Conservation (phyloP, 2,329 filamentous ascomycete genomes). For the Neurospora crassa region DNA sequence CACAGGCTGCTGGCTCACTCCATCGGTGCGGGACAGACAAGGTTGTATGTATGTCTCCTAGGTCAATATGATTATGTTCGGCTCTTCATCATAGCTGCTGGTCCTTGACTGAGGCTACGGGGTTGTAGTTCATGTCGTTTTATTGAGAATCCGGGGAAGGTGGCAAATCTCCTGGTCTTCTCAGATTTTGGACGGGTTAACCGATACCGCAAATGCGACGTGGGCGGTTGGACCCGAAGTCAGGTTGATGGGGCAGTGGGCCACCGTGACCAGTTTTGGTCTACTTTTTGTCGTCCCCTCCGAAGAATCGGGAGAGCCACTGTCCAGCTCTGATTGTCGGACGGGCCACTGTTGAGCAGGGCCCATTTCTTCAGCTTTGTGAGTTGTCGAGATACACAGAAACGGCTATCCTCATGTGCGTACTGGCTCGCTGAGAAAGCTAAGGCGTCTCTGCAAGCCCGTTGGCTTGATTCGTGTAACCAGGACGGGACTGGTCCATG, state of each 20-base stretch:
- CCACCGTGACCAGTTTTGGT: background rate
- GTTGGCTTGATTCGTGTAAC: slow-evolving; percentile 10
- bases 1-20: background rate
- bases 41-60: background rate
- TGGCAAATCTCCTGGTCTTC: background rate
- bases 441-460: slow-evolving; percentile 6
- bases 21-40: background rate
- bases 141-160: background rate
- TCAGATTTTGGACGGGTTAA: background rate
- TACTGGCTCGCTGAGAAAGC: background rate
- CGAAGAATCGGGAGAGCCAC: background rate
- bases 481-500: slow-evolving; percentile 1
- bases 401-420: background rate
- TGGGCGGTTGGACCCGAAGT: background rate
- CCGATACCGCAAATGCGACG: background rate
- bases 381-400: background rate
- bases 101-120: background rate
- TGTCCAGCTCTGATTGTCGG: background rate
- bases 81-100: background rate
- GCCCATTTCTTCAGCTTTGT: background rate
- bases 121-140: background rate
- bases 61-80: background rate
- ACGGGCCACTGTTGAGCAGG: background rate
- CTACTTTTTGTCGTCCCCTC: background rate
- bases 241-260: background rate